Percentiles rank a stretch among this genome's conserved stretches.
Evolutionary conservation across 2,329 filamentous ascomycete genomes (phyloP).

Genomic region (Fusarium concolor): DNA sequence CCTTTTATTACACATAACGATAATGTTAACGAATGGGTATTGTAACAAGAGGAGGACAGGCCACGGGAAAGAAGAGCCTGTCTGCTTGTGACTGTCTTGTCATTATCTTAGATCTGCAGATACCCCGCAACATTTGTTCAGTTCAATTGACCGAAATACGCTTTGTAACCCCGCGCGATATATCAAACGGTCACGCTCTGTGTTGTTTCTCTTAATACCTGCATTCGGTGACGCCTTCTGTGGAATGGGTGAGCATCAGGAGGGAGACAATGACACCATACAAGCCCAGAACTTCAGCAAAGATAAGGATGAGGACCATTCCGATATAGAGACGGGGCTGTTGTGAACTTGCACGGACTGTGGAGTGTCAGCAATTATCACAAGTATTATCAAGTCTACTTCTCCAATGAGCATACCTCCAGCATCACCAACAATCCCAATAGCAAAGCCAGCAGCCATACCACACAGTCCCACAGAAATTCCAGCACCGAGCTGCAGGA

Average conservation of each 20-base stretch:
- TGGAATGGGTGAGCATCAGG: conserved; percentile 60
- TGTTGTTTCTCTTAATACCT: conserved; percentile 42
- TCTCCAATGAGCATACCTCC: conserved; percentile 48
- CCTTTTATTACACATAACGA: conserved; percentile 84
- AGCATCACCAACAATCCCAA: conserved; percentile 60
- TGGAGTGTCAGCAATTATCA: conserved; percentile 10
- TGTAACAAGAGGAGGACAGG: conserved; percentile 55
- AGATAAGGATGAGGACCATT: conserved; percentile 62
- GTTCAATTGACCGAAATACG: conserved; percentile 15
- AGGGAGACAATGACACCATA: conserved; percentile 63
- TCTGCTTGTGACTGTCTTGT: conserved; percentile 31
- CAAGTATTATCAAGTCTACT: not conserved
- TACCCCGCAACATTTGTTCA: conserved; percentile 41
- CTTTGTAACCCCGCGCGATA: not conserved
- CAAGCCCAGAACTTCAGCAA: conserved; percentile 58
- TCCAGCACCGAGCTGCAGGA: conserved; percentile 59
- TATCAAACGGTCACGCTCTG: not conserved
- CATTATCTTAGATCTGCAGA: conserved; percentile 46
- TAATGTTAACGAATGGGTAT: conserved; percentile 82
- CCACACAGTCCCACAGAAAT: conserved; percentile 58
- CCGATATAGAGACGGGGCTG: conserved; percentile 60
- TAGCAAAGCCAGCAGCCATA: conserved; percentile 59
- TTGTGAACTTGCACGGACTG: conserved; percentile 60
- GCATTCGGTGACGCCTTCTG: conserved; percentile 54
- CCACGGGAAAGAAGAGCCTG: conserved; percentile 29